Conservation (phyloP, 495 filamentous ascomycete species). For the Chaetomium tenue region DNA sequence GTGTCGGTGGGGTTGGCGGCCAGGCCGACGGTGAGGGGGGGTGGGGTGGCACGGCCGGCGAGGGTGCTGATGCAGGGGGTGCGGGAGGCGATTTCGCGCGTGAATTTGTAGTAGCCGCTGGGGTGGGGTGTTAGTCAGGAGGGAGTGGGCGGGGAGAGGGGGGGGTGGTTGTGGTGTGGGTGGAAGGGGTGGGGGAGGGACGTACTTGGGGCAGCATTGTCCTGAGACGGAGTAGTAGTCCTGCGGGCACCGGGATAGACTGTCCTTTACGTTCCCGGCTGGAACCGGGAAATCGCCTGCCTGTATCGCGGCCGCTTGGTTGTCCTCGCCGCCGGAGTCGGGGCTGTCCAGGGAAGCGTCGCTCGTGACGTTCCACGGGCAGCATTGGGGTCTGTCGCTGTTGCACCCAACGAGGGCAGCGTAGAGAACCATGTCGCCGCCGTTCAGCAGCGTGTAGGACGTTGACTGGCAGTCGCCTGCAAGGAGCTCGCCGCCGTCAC, state of each 20-base stretch:
- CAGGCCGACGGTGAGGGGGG: slow-evolving; percentile 26
- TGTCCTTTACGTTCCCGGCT: slow-evolving; percentile 10
- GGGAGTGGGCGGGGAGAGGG: not conserved
- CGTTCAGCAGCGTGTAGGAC: slow-evolving; percentile 29
- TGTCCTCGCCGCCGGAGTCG: not conserved
- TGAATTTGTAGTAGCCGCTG: slow-evolving; percentile 35
- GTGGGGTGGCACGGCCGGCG: slow-evolving; percentile 16
- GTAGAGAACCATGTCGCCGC: slow-evolving; percentile 25
- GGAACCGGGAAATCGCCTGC: slow-evolving; percentile 28
- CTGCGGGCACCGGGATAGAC: slow-evolving; percentile 24
- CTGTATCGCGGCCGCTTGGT: slow-evolving; percentile 14
- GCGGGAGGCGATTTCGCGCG: slow-evolving; percentile 23
- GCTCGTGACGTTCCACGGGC: slow-evolving; percentile 27
- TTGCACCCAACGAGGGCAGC: slow-evolving; percentile 31
- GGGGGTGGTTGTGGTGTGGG: not conserved
- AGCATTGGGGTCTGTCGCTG: slow-evolving; percentile 28
- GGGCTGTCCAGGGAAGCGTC: not conserved
- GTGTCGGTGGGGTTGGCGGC: slow-evolving; percentile 25
- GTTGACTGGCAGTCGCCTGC: slow-evolving; percentile 21
- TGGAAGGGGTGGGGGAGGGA: not conserved
- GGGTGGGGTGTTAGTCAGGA: not conserved
- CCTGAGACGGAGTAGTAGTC: slow-evolving; percentile 33
- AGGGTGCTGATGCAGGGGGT: slow-evolving; percentile 34
- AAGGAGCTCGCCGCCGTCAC: slow-evolving; percentile 22
- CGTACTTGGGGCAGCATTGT: slow-evolving; percentile 32